Percentiles rank a stretch among this genome's conserved stretches.
These are phyloP conservation scores for Beauveria varroae DNA, from an alignment of 2,329 filamentous ascomycete species.

Conservation along the genomic window DNA sequence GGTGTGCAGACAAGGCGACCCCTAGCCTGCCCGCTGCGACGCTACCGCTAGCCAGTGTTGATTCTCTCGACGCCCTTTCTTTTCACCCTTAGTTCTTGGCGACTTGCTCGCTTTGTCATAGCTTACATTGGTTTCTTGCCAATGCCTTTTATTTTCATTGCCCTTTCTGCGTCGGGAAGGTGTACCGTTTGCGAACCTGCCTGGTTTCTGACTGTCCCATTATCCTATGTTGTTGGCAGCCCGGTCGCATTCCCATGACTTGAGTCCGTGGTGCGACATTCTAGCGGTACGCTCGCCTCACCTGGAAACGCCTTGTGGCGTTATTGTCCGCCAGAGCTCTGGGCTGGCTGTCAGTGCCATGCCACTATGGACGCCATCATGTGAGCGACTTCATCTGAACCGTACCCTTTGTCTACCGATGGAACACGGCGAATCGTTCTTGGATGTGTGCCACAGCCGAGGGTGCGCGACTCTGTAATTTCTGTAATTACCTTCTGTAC, in stretches of 20 bases:
- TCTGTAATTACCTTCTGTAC: neutral
- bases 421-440: neutral
- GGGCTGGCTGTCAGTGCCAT: neutral
- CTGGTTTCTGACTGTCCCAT: neutral
- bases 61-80: neutral
- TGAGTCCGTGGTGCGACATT: neutral
- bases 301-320: slow-evolving; percentile 7
- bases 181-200: neutral
- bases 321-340: neutral
- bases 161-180: neutral
- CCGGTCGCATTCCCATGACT: neutral
- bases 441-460: neutral
- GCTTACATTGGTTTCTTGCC: neutral
- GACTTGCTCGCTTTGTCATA: slow-evolving; percentile 6
- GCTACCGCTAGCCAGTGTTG: neutral
- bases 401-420: neutral
- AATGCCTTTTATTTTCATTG: neutral
- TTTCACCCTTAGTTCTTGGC: neutral
- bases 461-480: neutral
- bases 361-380: slow-evolving; percentile 7
- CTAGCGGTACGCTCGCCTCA: slow-evolving; percentile 1
- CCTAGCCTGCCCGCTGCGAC: neutral
- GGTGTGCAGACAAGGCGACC: slow-evolving; percentile 13
- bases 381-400: neutral
- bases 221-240: neutral